phyloP scores from a whole-genome alignment of 2,329 filamentous ascomycete species.

The Cryphonectria radicalis region DNA sequence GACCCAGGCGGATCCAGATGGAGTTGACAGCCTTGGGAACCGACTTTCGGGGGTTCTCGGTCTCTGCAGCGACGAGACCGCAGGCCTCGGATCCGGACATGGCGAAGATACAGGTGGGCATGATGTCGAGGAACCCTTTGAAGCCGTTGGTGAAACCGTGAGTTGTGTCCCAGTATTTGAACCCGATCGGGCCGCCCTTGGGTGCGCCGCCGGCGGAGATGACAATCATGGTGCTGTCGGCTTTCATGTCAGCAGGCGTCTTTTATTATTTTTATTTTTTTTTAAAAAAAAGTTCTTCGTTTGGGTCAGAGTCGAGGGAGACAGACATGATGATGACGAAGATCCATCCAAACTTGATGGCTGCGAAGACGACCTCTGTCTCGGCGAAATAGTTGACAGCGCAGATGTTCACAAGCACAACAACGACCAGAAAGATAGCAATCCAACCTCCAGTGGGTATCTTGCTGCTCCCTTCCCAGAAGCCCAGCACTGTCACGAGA shows the following conservation, averaged over 20 bases:
- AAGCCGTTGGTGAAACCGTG: slow-evolving; percentile 48
- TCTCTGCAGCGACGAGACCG: slow-evolving; percentile 49
- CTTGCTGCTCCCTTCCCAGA: slow-evolving; percentile 44
- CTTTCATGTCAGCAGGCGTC: neutral
- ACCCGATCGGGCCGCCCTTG: slow-evolving; percentile 44
- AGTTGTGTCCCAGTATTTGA: slow-evolving; percentile 48
- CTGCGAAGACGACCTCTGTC: slow-evolving; percentile 48
- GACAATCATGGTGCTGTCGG: slow-evolving; percentile 41
- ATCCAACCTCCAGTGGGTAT: slow-evolving; percentile 50
- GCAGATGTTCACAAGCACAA: slow-evolving; percentile 45
- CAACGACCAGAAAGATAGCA: slow-evolving; percentile 47
- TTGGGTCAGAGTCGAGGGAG: too few species aligned
- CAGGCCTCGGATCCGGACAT: slow-evolving; percentile 53
- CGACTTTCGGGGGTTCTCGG: slow-evolving; percentile 46
- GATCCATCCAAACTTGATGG: slow-evolving; percentile 53
- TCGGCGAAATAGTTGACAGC: slow-evolving; percentile 50
- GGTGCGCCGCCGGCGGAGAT: slow-evolving; percentile 49
- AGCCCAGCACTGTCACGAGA: slow-evolving; percentile 46
- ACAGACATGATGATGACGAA: slow-evolving; percentile 48
- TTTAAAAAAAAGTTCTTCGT: neutral
- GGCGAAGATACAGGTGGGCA: slow-evolving; percentile 53
- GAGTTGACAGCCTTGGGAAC: slow-evolving; percentile 50
- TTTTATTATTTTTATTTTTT: neutral
- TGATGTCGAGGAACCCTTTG: slow-evolving; percentile 58
- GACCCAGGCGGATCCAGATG: slow-evolving; percentile 49